These are phyloP conservation scores for Oryza meridionalis DNA, from an alignment of 176 grass and related monocot genomes.

Conservation along the genomic window DNA sequence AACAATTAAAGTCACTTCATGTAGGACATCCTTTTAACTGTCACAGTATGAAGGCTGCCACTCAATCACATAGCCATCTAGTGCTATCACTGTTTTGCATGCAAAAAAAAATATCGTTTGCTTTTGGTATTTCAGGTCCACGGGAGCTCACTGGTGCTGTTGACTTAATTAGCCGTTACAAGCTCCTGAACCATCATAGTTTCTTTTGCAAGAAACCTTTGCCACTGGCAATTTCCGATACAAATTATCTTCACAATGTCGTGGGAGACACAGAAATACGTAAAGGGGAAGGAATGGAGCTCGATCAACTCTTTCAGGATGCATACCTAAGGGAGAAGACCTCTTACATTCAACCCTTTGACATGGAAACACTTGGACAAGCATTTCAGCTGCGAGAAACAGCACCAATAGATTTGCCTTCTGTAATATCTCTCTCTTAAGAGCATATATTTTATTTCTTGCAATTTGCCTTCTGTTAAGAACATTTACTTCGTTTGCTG, in stretches of 20 bases:
- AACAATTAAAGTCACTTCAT: slow-evolving; percentile 14
- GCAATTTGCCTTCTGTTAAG: background rate
- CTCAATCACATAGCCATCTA: background rate
- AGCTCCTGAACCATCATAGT: slow-evolving; percentile 74
- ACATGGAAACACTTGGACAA: slow-evolving; percentile 79
- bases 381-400: slow-evolving; percentile 92
- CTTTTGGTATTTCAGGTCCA: slow-evolving; percentile 61
- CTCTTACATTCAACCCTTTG: slow-evolving; percentile 72
- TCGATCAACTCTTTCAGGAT: slow-evolving; percentile 85
- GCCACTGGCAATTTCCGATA: slow-evolving; percentile 81
- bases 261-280: slow-evolving; percentile 92
- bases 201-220: slow-evolving; percentile 93
- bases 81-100: background rate
- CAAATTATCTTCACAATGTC: slow-evolving; percentile 94
- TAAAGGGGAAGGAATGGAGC: slow-evolving; percentile 97
- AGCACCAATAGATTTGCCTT: slow-evolving; percentile 78
- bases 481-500: slow-evolving; percentile 17
- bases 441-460: slow-evolving; percentile 2
- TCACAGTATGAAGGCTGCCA: background rate
- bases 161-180: slow-evolving; percentile 91
- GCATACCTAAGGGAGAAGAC: slow-evolving; percentile 71
- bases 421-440: slow-evolving; percentile 59
- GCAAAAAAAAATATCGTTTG: slow-evolving; percentile 7
- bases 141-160: slow-evolving; percentile 84
- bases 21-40: background rate